A percentile compares a stretch with the other conserved stretches of the same genome.
These are phyloP conservation scores for Penicillium flavigenum DNA, from an alignment of 495 filamentous ascomycete species.

Conservation along the genomic window DNA sequence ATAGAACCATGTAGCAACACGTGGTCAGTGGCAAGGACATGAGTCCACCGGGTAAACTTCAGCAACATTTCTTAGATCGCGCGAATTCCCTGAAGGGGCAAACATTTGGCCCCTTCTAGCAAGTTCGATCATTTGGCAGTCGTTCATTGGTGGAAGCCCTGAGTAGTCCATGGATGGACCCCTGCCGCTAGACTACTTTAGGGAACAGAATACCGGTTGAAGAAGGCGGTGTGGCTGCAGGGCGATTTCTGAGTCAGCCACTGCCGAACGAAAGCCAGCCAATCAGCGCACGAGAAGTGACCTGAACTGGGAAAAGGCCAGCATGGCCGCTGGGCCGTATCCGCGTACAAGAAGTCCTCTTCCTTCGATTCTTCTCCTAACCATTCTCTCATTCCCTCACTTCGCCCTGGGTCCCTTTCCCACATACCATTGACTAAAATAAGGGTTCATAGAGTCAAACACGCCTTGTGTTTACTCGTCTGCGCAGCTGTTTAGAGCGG, in stretches of 20 bases:
- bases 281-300: slow-evolving; percentile 47
- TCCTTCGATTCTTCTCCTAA: slow-evolving; percentile 15
- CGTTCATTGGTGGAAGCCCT: slow-evolving; percentile 14
- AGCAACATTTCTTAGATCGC: neutral
- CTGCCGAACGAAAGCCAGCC: slow-evolving; percentile 19
- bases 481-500: slow-evolving; percentile 16
- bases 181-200: slow-evolving; percentile 9
- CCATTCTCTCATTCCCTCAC: slow-evolving; percentile 21
- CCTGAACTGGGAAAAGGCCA: slow-evolving; percentile 49
- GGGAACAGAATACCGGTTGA: slow-evolving; percentile 11
- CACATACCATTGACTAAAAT: slow-evolving; percentile 9
- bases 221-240: slow-evolving; percentile 31
- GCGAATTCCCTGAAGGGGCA: slow-evolving; percentile 10
- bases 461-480: slow-evolving; percentile 22
- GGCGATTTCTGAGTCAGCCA: slow-evolving; percentile 27
- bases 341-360: slow-evolving; percentile 31
- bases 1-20: neutral
- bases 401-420: slow-evolving; percentile 25
- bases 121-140: slow-evolving; percentile 32
- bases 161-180: slow-evolving; percentile 9
- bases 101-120: slow-evolving; percentile 30
- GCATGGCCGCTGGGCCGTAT: slow-evolving; percentile 42
- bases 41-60: slow-evolving; percentile 1
- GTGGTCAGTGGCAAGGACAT: slow-evolving; percentile 2
- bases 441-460: slow-evolving; percentile 23